phyloP scores from a whole-genome alignment of 2,329 filamentous ascomycete species.

The Nigrospora osmanthi region DNA sequence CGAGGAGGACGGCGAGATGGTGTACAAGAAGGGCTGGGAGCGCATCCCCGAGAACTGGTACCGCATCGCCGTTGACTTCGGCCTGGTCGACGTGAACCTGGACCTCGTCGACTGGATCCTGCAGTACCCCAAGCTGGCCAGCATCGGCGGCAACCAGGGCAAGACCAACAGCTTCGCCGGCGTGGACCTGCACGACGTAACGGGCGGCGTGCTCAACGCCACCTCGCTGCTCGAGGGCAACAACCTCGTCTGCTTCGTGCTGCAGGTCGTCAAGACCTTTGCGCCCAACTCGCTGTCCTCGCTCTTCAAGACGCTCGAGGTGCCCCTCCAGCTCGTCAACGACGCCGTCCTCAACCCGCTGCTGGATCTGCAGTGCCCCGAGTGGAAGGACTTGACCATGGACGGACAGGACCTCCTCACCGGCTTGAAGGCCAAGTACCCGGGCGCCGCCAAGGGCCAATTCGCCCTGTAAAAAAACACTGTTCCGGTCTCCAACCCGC shows the following conservation, averaged over 20 bases:
- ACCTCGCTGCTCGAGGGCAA: constrained; percentile 34
- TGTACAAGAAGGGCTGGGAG: constrained; percentile 39
- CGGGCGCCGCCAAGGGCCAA: constrained; percentile 6
- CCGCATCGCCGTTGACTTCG: constrained; percentile 33
- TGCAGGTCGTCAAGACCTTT: constrained; percentile 28
- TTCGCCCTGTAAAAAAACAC: constrained; percentile 7
- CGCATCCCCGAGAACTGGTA: constrained; percentile 47
- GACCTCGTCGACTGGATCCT: constrained; percentile 28
- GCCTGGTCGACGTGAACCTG: constrained; percentile 29
- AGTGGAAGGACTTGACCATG: constrained; percentile 16
- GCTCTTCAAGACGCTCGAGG: constrained; percentile 23
- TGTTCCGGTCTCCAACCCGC: no score
- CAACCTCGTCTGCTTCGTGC: constrained; percentile 31
- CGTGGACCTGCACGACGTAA: constrained; percentile 31
- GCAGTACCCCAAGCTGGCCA: constrained; percentile 32
- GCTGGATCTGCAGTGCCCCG: constrained; percentile 18
- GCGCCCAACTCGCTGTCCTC: constrained; percentile 32
- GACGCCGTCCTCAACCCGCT: constrained; percentile 19
- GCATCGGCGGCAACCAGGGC: constrained; percentile 45
- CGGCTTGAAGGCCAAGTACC: constrained; percentile 9
- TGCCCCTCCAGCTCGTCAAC: constrained; percentile 23
- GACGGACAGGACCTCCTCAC: constrained; percentile 13
- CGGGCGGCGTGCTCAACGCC: constrained; percentile 34
- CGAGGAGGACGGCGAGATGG: constrained; percentile 27
- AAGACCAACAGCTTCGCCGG: constrained; percentile 41